Conservation (phyloP, 2,329 filamentous ascomycete species). For the Paraconiothyrium sp. region DNA sequence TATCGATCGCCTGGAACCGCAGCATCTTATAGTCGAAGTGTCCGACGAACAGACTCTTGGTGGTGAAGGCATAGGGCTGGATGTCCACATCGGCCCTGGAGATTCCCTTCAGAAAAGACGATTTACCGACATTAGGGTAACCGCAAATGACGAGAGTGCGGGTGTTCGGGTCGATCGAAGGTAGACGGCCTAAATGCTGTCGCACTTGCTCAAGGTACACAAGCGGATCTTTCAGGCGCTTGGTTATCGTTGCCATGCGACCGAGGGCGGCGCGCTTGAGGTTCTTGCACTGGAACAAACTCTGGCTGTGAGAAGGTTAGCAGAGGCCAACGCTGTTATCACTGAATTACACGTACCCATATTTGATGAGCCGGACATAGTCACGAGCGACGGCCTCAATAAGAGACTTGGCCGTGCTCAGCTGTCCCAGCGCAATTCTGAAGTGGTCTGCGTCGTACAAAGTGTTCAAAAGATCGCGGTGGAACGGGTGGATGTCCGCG, state of each 20-base stretch:
- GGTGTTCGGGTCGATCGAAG: conserved; percentile 98
- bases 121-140: conserved; percentile 93
- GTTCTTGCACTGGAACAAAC: conserved; percentile 97
- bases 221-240: conserved; percentile 91
- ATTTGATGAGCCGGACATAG: conserved; percentile 95
- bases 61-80: conserved; percentile 98
- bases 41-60: conserved; percentile 95
- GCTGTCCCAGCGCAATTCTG: conserved; percentile 92
- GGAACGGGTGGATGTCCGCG: conserved; percentile 95
- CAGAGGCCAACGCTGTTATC: background rate
- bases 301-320: conserved; percentile 56
- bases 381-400: conserved; percentile 97
- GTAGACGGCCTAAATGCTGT: conserved; percentile 96
- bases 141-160: conserved; percentile 95
- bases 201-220: conserved; percentile 96
- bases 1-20: conserved; percentile 92
- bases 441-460: conserved; percentile 76
- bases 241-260: conserved; percentile 97
- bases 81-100: conserved; percentile 96
- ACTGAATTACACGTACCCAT: conserved; percentile 69
- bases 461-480: conserved; percentile 89
- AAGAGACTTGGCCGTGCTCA: conserved; percentile 94
- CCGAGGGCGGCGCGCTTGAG: conserved; percentile 94
- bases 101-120: conserved; percentile 90
- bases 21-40: conserved; percentile 98